Percentiles rank a stretch among this genome's conserved stretches.
Conservation (phyloP, 108 stramenopile genomes). For the Nitzschia sp. region DNA sequence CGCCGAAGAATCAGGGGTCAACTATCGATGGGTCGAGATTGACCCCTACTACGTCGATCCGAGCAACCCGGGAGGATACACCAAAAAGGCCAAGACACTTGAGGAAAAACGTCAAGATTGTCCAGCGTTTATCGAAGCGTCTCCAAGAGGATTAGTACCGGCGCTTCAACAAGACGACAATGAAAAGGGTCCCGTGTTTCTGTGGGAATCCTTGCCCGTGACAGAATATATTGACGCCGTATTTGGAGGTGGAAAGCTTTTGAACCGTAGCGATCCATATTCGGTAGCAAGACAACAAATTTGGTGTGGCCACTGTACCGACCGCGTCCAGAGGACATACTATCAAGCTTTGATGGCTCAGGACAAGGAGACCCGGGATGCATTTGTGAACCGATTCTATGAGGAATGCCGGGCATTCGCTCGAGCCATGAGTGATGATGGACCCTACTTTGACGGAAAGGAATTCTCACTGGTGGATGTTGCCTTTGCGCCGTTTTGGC, state of each 20-base stretch:
- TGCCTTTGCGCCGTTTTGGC: slow-evolving; percentile 32
- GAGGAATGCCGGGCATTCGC: slow-evolving; percentile 11
- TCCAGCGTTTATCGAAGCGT: slow-evolving; percentile 18
- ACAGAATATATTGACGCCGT: slow-evolving; percentile 17
- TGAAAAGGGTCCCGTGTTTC: not conserved
- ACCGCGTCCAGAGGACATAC: slow-evolving; percentile 13
- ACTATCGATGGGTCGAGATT: slow-evolving; percentile 13
- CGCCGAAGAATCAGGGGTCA: slow-evolving; percentile 28
- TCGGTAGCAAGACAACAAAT: slow-evolving; percentile 2
- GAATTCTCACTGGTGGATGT: slow-evolving; percentile 22
- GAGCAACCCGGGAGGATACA: slow-evolving; percentile 25
- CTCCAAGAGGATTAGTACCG: slow-evolving; percentile 21
- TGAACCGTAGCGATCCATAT: slow-evolving; percentile 1
- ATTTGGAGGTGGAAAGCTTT: not conserved
- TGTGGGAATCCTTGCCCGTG: slow-evolving; percentile 18
- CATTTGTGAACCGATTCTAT: not conserved
- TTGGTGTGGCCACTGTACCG: slow-evolving; percentile 10
- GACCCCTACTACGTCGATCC: slow-evolving; percentile 28
- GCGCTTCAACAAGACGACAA: slow-evolving; percentile 4
- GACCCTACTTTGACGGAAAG: slow-evolving; percentile 28
- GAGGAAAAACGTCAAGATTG: not conserved
- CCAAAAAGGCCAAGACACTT: slow-evolving; percentile 10
- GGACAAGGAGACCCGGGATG: not conserved
- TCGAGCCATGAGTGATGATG: slow-evolving; percentile 15
- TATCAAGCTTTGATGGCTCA: slow-evolving; percentile 11